These are phyloP conservation scores for Rhodotorula mucilaginosa DNA, from an alignment of 1,284 basidiomycete genomes.

Conservation along the genomic window DNA sequence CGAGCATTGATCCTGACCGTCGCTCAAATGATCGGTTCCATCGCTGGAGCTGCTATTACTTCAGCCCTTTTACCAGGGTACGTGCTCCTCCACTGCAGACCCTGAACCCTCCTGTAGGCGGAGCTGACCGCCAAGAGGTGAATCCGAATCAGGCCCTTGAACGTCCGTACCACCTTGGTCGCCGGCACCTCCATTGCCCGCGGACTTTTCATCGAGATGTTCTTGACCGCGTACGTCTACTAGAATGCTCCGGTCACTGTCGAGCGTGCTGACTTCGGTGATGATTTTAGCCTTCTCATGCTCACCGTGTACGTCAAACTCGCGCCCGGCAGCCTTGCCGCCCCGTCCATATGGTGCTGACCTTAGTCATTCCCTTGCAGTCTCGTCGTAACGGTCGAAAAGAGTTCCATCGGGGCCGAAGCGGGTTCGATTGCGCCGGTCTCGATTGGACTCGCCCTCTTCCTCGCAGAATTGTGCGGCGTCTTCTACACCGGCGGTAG, in stretches of 20 bases:
- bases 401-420: not conserved
- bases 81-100: not conserved
- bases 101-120: not conserved
- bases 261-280: too few relatives aligned
- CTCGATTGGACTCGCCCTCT: constrained; percentile 18
- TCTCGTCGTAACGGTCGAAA: constrained; percentile 62
- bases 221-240: constrained; percentile 4
- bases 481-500: constrained; percentile 17
- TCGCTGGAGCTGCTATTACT: constrained; percentile 41
- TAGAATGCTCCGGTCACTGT: too few relatives aligned
- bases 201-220: constrained; percentile 49
- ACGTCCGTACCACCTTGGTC: constrained; percentile 10
- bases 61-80: constrained; percentile 14
- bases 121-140: not conserved
- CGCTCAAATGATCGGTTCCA: constrained; percentile 43
- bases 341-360: not conserved
- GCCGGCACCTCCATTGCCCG: constrained; percentile 6
- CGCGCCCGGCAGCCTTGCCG: too few relatives aligned
- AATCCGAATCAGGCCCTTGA: constrained; percentile 9
- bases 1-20: constrained; percentile 63
- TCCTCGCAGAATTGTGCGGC: constrained; percentile 16
- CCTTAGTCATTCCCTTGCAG: constrained; percentile 66
- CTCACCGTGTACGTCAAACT: not conserved
- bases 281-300: not conserved
- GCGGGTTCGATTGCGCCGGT: not conserved